phyloP scores from a whole-genome alignment of 345 rosid species.

The Lumnitzera racemosa region DNA sequence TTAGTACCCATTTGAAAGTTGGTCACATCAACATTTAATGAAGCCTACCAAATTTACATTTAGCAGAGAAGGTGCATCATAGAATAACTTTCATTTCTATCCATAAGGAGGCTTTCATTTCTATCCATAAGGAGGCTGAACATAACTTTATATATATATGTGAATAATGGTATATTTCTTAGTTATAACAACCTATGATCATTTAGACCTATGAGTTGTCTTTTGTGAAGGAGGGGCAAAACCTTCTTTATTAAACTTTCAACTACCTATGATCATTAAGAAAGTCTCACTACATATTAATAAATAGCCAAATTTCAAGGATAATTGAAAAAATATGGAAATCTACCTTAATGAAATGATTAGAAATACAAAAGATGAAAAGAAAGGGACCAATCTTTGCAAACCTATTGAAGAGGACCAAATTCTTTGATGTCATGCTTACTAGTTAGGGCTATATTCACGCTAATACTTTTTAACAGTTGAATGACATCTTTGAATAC shows the following conservation, averaged over 20 bases:
- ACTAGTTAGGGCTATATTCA: constrained; percentile 52
- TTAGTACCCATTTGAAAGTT: no score
- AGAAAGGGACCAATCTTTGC: neutral
- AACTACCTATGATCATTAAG: constrained; percentile 53
- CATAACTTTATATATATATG: no score
- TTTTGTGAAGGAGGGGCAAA: constrained; percentile 80
- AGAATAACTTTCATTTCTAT: no score
- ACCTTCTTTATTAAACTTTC: constrained; percentile 71
- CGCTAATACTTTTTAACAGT: constrained; percentile 83
- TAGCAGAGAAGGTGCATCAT: no score
- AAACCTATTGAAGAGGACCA: constrained; percentile 81
- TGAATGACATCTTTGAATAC: constrained; percentile 92
- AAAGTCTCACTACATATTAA: neutral
- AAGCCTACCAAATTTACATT: no score
- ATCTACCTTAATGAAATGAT: neutral
- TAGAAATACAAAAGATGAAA: no score
- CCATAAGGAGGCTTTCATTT: no score
- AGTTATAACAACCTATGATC: no score
- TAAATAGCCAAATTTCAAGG: no score
- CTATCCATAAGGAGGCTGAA: no score
- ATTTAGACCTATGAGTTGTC: constrained; percentile 71
- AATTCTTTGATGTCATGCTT: constrained; percentile 75
- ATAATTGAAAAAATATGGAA: neutral
- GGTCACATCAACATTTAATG: no score
- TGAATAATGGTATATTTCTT: no score